phyloP scores from a whole-genome alignment of 345 rosid genomes.

The Lepidium aucheri region DNA sequence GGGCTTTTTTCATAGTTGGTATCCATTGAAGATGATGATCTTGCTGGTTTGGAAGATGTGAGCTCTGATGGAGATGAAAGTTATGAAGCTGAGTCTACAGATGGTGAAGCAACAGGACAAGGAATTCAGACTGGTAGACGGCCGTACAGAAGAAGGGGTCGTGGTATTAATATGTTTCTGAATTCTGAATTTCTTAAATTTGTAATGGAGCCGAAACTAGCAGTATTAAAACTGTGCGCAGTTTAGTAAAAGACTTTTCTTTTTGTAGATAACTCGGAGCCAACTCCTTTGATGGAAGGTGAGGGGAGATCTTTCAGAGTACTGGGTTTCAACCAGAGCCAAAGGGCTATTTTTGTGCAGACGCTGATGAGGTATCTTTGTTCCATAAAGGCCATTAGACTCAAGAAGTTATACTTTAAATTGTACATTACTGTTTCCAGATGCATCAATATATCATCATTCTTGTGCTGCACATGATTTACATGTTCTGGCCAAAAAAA shows the following conservation, averaged over 20 bases:
- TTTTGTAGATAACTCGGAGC: constrained; percentile 61
- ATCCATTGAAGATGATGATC: constrained; percentile 96
- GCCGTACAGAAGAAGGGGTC: constrained; percentile 67
- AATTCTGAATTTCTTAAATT: neutral
- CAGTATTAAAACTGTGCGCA: neutral
- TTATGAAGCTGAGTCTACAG: constrained; percentile 87
- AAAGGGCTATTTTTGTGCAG: constrained; percentile 93
- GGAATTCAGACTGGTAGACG: constrained; percentile 70
- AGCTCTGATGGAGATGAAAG: constrained; percentile 96
- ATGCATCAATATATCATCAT: neutral
- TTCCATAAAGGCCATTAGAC: neutral
- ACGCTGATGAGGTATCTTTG: constrained; percentile 73
- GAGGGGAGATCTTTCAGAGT: constrained; percentile 95
- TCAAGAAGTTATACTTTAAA: neutral
- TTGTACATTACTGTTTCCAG: neutral
- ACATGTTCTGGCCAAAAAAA: neutral
- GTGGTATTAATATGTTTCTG: constrained; percentile 40
- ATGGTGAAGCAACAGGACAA: constrained; percentile 63
- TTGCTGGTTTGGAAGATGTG: constrained; percentile 97
- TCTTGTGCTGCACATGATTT: neutral
- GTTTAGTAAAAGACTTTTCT: constrained; percentile 13
- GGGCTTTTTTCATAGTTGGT: constrained; percentile 50
- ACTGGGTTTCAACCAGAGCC: constrained; percentile 84
- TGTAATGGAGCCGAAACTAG: neutral
- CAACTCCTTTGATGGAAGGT: constrained; percentile 96